Evolutionary conservation across 768 basidiomycete genomes (phyloP), one percentile per base, ranked within the genome.

Genomic region (Lyophyllum shimeji): DNA sequence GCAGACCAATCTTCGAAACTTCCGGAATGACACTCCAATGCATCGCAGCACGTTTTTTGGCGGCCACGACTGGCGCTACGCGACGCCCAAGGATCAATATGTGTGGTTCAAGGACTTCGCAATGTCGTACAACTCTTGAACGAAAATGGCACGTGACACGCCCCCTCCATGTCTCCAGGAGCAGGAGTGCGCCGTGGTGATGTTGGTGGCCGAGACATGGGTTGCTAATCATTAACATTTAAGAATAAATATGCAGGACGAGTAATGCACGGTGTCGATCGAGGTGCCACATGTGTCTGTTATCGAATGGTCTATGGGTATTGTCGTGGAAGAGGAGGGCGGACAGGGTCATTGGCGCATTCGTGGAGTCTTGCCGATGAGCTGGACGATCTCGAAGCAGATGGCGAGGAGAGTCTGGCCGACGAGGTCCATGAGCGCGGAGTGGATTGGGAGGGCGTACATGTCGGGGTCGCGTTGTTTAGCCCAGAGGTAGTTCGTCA

Each of bases 391-490:
- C 67, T 85, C 81, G 62, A 89, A 92, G 67, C 88, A 89, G 0
- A 82, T 62, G 1, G 93, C 92, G 8, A 98, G 81, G 7, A 96
- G 74, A 20, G 89, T 67, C 67, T 95, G 90, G 15, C 93, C 92
- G 29, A 90, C 71, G 50, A 96, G 82, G 68, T 95, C 93, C 79
- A 95, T 87, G 42, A 93, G 66, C 0, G 94, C 91, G 11, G 91
- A 93, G 61, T 96, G 94, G 24, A 96, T 82, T 7, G 95, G 95
- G n/a, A 98, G 74, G 1, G 93, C 93, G 67, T 96, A 95, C 72
- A 90, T 86, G 68, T 98, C 95, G 5, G 95, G 95, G 67, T 98
- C 95, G 24, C 85, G 76, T 11, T 82, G 76, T 53, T 76, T 83
- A 0, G 81, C 80, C 93, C 94, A 96, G 24, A 97, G 80, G 66